Evolutionary conservation across 2,329 filamentous ascomycete genomes (phyloP).

Genomic region (Talaromyces sp.): DNA sequence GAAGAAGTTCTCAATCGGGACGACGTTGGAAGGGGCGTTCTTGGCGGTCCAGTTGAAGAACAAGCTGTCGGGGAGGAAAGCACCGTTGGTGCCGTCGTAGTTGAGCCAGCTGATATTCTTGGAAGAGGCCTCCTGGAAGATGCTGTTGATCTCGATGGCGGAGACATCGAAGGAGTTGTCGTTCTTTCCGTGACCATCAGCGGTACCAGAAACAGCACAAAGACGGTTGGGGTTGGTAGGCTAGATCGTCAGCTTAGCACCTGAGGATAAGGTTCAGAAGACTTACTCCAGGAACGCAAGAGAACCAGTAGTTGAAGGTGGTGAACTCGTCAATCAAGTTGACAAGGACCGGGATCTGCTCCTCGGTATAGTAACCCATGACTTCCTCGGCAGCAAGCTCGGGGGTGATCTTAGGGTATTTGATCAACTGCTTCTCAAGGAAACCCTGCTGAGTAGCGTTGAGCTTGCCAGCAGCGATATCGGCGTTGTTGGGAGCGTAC

Average conservation of each 20-base stretch:
- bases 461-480: conserved; percentile 35
- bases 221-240: conserved; percentile 48
- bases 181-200: conserved; percentile 35
- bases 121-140: conserved; percentile 43
- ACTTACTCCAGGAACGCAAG: conserved; percentile 44
- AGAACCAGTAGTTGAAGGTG: conserved; percentile 50
- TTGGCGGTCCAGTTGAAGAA: conserved; percentile 38
- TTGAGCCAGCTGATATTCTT: conserved; percentile 38
- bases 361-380: conserved; percentile 48
- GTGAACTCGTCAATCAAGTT: conserved; percentile 43
- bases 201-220: conserved; percentile 33
- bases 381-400: conserved; percentile 41
- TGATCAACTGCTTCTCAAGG: conserved; percentile 42
- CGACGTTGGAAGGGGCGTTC: conserved; percentile 31
- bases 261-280: neutral
- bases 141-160: conserved; percentile 33
- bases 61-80: conserved; percentile 30
- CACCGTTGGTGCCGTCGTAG: conserved; percentile 35
- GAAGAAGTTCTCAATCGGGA: conserved; percentile 36
- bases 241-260: conserved; percentile 23
- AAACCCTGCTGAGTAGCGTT: conserved; percentile 39
- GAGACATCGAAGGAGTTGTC: conserved; percentile 32
- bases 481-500: conserved; percentile 40
- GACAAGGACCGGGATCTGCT: conserved; percentile 45
- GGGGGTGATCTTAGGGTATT: conserved; percentile 35